Percentiles rank a stretch among this genome's conserved stretches.
Conservation (phyloP, 1,284 basidiomycete species). For the Abortiporus biennis region DNA sequence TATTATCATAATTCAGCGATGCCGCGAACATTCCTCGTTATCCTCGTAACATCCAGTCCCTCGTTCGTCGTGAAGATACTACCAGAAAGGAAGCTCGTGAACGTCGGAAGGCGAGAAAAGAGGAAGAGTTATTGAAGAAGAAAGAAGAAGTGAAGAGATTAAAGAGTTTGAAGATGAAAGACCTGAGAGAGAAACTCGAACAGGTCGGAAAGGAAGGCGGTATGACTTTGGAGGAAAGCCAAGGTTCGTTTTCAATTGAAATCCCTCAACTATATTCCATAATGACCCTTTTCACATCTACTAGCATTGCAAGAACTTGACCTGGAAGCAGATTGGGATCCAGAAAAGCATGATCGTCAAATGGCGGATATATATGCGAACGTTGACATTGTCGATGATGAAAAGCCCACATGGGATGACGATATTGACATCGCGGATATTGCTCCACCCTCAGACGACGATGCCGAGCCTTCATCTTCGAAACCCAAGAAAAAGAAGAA, state of each 20-base stretch:
- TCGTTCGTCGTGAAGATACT: constrained; percentile 75
- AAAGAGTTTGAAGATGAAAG: constrained; percentile 81
- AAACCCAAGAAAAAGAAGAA: constrained; percentile 47
- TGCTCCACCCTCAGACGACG: constrained; percentile 37
- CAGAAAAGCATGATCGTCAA: constrained; percentile 69
- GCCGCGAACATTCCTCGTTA: constrained; percentile 72
- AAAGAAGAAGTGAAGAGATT: constrained; percentile 77
- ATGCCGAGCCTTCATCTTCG: constrained; percentile 38
- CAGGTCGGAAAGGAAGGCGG: constrained; percentile 66
- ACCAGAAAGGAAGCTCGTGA: constrained; percentile 79
- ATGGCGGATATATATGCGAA: constrained; percentile 74
- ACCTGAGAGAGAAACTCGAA: constrained; percentile 73
- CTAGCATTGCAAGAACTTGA: constrained; percentile 59
- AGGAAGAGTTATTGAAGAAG: constrained; percentile 68
- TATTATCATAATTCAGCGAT: constrained; percentile 39
- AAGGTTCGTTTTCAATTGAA: constrained; percentile 31
- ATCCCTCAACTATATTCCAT: neutral
- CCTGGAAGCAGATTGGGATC: constrained; percentile 81
- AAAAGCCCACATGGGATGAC: constrained; percentile 87
- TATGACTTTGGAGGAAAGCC: constrained; percentile 33
- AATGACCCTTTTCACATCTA: constrained; percentile 3
- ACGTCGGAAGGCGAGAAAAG: constrained; percentile 71
- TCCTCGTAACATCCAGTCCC: constrained; percentile 66
- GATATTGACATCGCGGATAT: constrained; percentile 82
- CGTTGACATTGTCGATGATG: constrained; percentile 39